These are phyloP conservation scores for Cercospora zeina DNA, from an alignment of 2,329 filamentous ascomycete species.

Conservation along the genomic window DNA sequence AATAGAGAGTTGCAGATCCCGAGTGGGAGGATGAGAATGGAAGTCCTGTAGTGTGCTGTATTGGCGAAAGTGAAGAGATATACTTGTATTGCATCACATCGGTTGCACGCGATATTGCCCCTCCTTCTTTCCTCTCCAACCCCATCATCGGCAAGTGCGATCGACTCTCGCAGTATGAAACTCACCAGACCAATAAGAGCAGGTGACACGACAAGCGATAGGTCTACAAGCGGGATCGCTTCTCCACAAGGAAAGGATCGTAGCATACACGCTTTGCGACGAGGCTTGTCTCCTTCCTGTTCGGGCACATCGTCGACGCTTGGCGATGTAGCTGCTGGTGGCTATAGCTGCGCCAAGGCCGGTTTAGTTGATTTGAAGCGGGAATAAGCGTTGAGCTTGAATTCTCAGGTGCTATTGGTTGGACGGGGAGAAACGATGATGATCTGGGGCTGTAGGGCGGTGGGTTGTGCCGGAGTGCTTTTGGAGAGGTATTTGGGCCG, in stretches of 20 bases:
- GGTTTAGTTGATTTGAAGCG: neutral
- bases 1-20: neutral
- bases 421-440: neutral
- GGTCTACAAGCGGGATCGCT: neutral
- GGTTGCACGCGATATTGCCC: neutral
- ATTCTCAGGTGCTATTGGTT: neutral
- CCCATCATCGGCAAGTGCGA: neutral
- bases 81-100: neutral
- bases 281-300: slow-evolving; percentile 12
- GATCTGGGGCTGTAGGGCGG: neutral
- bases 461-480: neutral
- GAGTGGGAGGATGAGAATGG: neutral
- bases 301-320: neutral
- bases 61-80: neutral
- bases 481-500: neutral
- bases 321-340: neutral
- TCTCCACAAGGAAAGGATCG: slow-evolving; percentile 22
- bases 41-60: neutral
- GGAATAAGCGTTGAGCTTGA: neutral
- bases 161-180: neutral
- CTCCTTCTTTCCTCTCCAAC: neutral
- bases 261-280: neutral
- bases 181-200: slow-evolving; percentile 1
- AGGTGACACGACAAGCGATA: slow-evolving; percentile 1
- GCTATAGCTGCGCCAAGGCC: slow-evolving; percentile 1